Percentiles rank a stretch among this genome's conserved stretches.
These are phyloP conservation scores for Rhodofomes roseus DNA, from an alignment of 1,284 basidiomycete genomes.

Conservation along the genomic window DNA sequence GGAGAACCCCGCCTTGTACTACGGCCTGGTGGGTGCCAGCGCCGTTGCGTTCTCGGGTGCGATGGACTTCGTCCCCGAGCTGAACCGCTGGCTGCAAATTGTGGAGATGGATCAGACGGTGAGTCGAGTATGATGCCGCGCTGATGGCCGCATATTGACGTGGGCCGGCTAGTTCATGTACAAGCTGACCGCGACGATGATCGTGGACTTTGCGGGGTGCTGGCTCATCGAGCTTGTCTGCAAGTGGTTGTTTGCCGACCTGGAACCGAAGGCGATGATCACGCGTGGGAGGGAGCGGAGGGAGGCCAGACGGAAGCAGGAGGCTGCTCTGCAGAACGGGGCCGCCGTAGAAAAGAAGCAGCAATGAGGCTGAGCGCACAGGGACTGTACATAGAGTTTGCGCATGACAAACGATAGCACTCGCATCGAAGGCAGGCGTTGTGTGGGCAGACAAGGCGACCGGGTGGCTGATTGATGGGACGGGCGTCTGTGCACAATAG, in stretches of 20 bases:
- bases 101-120: conserved; percentile 84
- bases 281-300: conserved; percentile 79
- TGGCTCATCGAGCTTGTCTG: conserved; percentile 81
- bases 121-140: conserved; percentile 26
- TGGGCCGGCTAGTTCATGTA: conserved; percentile 66
- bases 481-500: background rate
- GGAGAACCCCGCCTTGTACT: conserved; percentile 90
- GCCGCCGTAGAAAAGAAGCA: conserved; percentile 1
- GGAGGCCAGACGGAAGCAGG: conserved; percentile 25
- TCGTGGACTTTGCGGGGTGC: conserved; percentile 86
- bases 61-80: conserved; percentile 91
- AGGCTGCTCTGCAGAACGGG: background rate
- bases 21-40: conserved; percentile 83
- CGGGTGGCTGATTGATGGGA: background rate
- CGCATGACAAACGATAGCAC: background rate
- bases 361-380: background rate
- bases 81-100: conserved; percentile 96
- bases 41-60: conserved; percentile 91
- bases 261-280: conserved; percentile 84
- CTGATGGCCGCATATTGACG: background rate
- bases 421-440: background rate
- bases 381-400: background rate
- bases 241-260: conserved; percentile 86
- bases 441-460: background rate
- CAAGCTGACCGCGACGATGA: conserved; percentile 76